A percentile compares a stretch with the other conserved stretches of the same genome.
phyloP scores from a whole-genome alignment of 2,329 filamentous ascomycete genomes.

The Trichoderma atroviride region DNA sequence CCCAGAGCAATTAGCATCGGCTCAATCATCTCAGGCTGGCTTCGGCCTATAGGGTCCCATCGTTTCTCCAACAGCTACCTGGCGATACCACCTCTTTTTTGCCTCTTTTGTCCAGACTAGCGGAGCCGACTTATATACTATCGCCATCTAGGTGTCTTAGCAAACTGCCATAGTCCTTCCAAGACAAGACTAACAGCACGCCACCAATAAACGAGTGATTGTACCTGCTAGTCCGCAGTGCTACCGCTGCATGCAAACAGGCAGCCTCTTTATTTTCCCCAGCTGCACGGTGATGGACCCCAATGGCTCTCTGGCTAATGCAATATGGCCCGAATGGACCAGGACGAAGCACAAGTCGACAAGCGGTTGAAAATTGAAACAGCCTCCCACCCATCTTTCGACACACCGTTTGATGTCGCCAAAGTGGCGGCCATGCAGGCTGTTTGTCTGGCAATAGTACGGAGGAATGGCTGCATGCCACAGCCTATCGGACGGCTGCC shows the following conservation, averaged over 20 bases:
- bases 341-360: neutral
- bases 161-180: neutral
- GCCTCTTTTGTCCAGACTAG: neutral
- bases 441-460: constrained; percentile 18
- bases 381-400: neutral
- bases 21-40: neutral
- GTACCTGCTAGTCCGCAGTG: neutral
- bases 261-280: neutral
- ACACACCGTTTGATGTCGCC: constrained; percentile 21
- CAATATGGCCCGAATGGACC: constrained; percentile 4
- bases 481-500: constrained; percentile 24
- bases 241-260: neutral
- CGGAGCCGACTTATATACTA: neutral
- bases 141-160: neutral
- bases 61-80: neutral
- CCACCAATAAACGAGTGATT: neutral
- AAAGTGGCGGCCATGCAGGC: constrained; percentile 5
- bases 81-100: neutral
- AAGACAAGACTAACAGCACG: neutral
- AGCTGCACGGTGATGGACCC: neutral
- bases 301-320: constrained; percentile 2
- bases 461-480: constrained; percentile 10
- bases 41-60: neutral
- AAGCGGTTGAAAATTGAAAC: neutral
- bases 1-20: neutral